phyloP scores from a whole-genome alignment of 208 protist species.

The Porcisia hertigi region DNA sequence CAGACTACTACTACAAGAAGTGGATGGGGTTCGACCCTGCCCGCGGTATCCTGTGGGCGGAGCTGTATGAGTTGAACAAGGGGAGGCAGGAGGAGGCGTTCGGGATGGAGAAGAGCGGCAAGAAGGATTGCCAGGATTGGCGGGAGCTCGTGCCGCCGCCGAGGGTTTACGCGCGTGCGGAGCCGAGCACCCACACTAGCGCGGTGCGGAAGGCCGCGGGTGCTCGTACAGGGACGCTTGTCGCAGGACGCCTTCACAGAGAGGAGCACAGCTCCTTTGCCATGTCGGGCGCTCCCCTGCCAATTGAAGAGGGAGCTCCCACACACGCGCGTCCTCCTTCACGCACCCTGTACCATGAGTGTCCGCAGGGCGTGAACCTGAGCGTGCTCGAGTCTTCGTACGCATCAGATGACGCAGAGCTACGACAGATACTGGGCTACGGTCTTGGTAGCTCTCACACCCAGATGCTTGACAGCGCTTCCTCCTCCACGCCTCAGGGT shows the following conservation, averaged over 20 bases:
- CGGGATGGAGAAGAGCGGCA: constrained; percentile 23
- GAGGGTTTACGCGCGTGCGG: constrained; percentile 16
- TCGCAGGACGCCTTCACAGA: background rate
- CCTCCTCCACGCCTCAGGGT: background rate
- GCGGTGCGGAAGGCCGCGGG: background rate
- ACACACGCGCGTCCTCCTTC: background rate
- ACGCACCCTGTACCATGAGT: constrained; percentile 27
- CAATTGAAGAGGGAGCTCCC: too few relatives aligned
- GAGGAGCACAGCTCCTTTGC: background rate
- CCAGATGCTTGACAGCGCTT: background rate
- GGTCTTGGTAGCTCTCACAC: background rate
- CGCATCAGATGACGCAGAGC: constrained; percentile 17
- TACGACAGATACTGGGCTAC: constrained; percentile 7
- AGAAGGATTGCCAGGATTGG: constrained; percentile 19
- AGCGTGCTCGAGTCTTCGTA: constrained; percentile 16
- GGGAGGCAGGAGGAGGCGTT: background rate
- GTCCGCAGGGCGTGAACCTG: constrained; percentile 16
- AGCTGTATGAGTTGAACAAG: constrained; percentile 52
- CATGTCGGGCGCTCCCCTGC: background rate
- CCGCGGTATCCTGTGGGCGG: constrained; percentile 75
- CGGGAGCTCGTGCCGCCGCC: constrained; percentile 21
- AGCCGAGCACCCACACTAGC: background rate
- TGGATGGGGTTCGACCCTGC: constrained; percentile 61
- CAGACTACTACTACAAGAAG: constrained; percentile 80
- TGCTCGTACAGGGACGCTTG: background rate